Conservation (phyloP, 179 eudicot genomes). For the Pouteria campechiana region DNA sequence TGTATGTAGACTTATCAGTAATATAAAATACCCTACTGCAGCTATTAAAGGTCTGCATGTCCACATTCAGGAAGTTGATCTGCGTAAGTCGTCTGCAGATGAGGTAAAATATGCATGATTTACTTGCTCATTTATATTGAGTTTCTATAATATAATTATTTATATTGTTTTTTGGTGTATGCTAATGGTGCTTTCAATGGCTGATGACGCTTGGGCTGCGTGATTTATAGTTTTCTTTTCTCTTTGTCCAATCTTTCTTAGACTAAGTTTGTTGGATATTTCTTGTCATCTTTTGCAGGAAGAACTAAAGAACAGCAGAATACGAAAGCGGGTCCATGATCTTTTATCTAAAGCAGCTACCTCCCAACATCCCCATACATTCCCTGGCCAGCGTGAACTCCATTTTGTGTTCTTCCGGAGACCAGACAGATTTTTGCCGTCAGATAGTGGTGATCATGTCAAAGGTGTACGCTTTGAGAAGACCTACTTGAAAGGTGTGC, state of each 20-base stretch:
- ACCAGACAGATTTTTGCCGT: conserved; percentile 54
- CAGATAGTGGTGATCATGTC: conserved; percentile 56
- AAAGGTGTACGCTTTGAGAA: conserved; percentile 64
- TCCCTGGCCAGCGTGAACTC: conserved; percentile 59
- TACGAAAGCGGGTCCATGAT: conserved; percentile 63
- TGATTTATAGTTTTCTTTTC: neutral
- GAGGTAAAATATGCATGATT: conserved; percentile 36
- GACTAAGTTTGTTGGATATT: neutral
- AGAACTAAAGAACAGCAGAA: conserved; percentile 72
- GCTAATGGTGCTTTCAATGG: too few relatives aligned
- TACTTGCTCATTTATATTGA: too few relatives aligned
- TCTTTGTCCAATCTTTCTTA: neutral
- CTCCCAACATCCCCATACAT: conserved; percentile 20
- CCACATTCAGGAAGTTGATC: conserved; percentile 62
- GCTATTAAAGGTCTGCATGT: conserved; percentile 55
- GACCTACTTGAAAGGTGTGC: conserved; percentile 79
- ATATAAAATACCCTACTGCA: conserved; percentile 14
- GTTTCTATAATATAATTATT: too few relatives aligned
- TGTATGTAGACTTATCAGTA: neutral
- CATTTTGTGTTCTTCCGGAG: conserved; percentile 80
- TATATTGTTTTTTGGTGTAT: too few relatives aligned
- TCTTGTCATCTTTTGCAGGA: conserved; percentile 36
- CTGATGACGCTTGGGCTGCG: too few relatives aligned
- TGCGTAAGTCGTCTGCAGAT: conserved; percentile 53
- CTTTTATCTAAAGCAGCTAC: conserved; percentile 64